These are phyloP conservation scores for Penicillium silybi DNA, from an alignment of 495 filamentous ascomycete species.

Conservation along the genomic window DNA sequence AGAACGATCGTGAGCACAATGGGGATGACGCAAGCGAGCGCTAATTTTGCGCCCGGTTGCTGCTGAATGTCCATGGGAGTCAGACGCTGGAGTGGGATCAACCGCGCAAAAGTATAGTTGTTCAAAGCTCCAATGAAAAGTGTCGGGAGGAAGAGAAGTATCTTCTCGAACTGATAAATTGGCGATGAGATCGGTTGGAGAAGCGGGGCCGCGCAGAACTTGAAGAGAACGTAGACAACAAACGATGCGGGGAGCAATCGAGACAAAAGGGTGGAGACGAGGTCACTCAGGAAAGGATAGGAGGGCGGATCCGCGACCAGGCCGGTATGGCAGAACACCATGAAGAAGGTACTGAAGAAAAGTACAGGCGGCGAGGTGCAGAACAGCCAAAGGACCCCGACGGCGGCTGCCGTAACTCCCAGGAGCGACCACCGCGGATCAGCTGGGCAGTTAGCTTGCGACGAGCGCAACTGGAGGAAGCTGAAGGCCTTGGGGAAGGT, in stretches of 20 bases:
- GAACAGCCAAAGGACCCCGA: constrained; percentile 62
- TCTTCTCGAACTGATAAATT: constrained; percentile 62
- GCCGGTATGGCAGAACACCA: constrained; percentile 73
- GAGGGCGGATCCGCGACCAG: constrained; percentile 73
- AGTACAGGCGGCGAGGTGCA: constrained; percentile 63
- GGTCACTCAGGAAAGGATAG: constrained; percentile 47
- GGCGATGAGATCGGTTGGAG: constrained; percentile 55
- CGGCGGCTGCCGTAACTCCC: constrained; percentile 66
- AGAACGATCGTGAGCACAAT: constrained; percentile 55
- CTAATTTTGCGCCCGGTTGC: constrained; percentile 72
- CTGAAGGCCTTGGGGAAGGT: constrained; percentile 73
- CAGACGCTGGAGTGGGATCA: constrained; percentile 76
- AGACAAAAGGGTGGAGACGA: constrained; percentile 67
- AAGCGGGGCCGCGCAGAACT: constrained; percentile 55
- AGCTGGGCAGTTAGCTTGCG: constrained; percentile 37
- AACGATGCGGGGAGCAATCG: constrained; percentile 76
- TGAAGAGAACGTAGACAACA: constrained; percentile 68
- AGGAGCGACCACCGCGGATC: constrained; percentile 74
- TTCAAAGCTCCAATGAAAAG: constrained; percentile 77
- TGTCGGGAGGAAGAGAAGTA: constrained; percentile 67
- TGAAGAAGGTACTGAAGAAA: constrained; percentile 68
- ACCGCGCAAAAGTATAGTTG: constrained; percentile 75
- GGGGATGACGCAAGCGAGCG: constrained; percentile 63
- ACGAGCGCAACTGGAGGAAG: constrained; percentile 49
- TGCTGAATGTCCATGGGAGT: constrained; percentile 70